Evolutionary conservation across 805 yeast genomes (phyloP).

Genomic region (Candida nemodendra): DNA sequence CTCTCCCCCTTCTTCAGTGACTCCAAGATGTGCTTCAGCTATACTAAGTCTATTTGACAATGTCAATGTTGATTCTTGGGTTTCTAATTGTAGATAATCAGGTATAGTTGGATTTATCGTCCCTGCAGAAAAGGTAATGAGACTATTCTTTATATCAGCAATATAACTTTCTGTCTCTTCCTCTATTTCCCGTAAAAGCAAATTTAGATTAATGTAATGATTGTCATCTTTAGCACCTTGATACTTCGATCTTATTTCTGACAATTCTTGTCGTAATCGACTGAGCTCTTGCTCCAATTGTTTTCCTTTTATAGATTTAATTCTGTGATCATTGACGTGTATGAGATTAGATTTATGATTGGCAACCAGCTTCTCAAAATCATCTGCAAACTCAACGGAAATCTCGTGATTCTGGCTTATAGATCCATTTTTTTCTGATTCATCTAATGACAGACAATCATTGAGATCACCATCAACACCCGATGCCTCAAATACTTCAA

Average conservation of each 20-base stretch:
- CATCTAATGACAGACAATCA: not conserved
- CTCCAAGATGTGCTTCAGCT: constrained; percentile 17
- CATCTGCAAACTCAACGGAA: constrained; percentile 1
- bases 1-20: constrained; percentile 1
- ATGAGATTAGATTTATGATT: not conserved
- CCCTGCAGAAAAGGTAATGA: not conserved
- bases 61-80: not conserved
- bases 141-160: constrained; percentile 9
- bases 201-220: not conserved
- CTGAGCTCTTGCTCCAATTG: not conserved
- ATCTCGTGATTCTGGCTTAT: constrained; percentile 1
- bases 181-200: constrained; percentile 8
- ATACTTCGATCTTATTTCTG: constrained; percentile 1
- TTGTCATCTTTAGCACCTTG: constrained; percentile 4
- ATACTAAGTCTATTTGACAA: constrained; percentile 14
- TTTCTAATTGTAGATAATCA: not conserved
- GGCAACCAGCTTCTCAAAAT: constrained; percentile 4
- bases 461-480: constrained; percentile 6
- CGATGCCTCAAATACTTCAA: constrained; percentile 23
- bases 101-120: not conserved
- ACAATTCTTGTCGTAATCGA: constrained; percentile 3
- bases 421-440: not conserved
- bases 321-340: not conserved
- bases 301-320: not conserved
- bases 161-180: constrained; percentile 8